phyloP scores from a whole-genome alignment of 352 stramenopile genomes.

The Albugo laibachii region DNA sequence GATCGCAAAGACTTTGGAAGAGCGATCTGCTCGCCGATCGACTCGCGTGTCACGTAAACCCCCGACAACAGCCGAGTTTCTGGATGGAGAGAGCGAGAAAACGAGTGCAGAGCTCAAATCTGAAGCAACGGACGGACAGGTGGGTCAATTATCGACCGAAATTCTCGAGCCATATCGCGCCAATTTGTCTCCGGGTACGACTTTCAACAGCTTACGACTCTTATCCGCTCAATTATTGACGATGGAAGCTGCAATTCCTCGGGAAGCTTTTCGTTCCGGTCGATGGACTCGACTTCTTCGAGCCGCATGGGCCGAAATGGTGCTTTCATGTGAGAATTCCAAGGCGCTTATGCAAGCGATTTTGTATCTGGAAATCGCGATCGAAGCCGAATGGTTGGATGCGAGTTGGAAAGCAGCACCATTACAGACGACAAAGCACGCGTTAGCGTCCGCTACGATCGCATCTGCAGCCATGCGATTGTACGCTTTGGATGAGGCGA shows the following conservation, averaged over 20 bases:
- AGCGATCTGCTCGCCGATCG: slow-evolving; percentile 15
- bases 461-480: slow-evolving; percentile 52
- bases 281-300: slow-evolving; percentile 43
- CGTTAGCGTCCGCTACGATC: slow-evolving; percentile 35
- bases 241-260: slow-evolving; percentile 53
- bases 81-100: slow-evolving; percentile 4
- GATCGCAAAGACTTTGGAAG: slow-evolving; percentile 2
- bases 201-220: slow-evolving; percentile 22
- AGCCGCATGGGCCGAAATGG: slow-evolving; percentile 54
- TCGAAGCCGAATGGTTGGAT: slow-evolving; percentile 65
- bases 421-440: slow-evolving; percentile 34
- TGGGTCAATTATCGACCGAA: slow-evolving; percentile 50
- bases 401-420: slow-evolving; percentile 46
- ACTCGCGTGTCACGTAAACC: slow-evolving; percentile 47
- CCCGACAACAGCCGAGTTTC: slow-evolving; percentile 15
- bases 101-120: slow-evolving; percentile 7
- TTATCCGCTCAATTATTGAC: slow-evolving; percentile 43
- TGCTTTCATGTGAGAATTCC: slow-evolving; percentile 31
- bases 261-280: slow-evolving; percentile 55
- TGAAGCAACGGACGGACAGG: slow-evolving; percentile 43
- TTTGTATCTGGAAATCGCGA: slow-evolving; percentile 49
- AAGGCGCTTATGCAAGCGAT: slow-evolving; percentile 31
- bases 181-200: background rate
- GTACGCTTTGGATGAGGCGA: slow-evolving; percentile 54
- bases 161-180: slow-evolving; percentile 29